A percentile compares a stretch with the other conserved stretches of the same genome.
These are phyloP conservation scores for Diaporthe velutina DNA, from an alignment of 2,329 filamentous ascomycete genomes.

Conservation along the genomic window DNA sequence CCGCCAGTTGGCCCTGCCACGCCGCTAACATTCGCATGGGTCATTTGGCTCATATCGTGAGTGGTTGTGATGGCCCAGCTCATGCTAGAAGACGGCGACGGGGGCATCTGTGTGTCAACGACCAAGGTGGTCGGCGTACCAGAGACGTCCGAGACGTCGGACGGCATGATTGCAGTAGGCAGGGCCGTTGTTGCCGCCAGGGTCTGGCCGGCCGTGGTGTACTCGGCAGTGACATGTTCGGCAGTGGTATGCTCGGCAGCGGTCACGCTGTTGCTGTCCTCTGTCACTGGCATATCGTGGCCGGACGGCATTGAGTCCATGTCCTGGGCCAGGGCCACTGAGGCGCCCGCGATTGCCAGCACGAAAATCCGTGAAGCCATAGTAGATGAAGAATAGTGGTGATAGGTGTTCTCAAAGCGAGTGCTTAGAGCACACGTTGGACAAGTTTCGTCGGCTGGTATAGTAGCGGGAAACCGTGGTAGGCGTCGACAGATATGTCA, in stretches of 20 bases:
- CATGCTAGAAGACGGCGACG: constrained; percentile 11
- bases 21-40: neutral
- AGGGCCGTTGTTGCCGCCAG: neutral
- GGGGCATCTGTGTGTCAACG: constrained; percentile 27
- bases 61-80: constrained; percentile 20
- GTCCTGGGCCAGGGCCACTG: neutral
- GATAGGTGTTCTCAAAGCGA: neutral
- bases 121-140: constrained; percentile 33
- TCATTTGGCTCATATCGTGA: neutral
- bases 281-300: neutral
- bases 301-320: neutral
- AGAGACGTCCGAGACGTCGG: constrained; percentile 29
- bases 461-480: neutral
- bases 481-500: constrained; percentile 3
- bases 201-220: neutral
- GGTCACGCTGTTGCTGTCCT: neutral
- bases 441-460: neutral
- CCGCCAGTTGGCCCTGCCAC: constrained; percentile 1
- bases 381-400: neutral
- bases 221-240: neutral
- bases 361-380: constrained; percentile 5
- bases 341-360: constrained; percentile 5
- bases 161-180: constrained; percentile 35
- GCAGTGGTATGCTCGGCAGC: neutral
- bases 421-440: neutral